Percentiles rank a stretch among this genome's conserved stretches.
phyloP scores from a whole-genome alignment of 2,329 filamentous ascomycete species.

The Penicillium freii region DNA sequence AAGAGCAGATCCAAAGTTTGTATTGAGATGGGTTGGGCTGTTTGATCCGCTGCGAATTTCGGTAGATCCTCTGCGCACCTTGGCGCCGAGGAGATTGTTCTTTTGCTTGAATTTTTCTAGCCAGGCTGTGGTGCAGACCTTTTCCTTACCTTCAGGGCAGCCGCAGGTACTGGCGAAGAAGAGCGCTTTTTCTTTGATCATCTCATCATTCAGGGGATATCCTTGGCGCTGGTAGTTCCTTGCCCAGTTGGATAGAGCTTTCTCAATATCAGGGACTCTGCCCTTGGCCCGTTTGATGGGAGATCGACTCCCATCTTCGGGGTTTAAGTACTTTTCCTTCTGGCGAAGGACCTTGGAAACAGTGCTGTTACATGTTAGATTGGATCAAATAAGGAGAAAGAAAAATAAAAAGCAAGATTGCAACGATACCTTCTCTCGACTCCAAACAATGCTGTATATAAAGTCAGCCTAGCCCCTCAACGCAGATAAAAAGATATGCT shows the following conservation, averaged over 20 bases:
- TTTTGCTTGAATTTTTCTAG: constrained; percentile 95
- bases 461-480: constrained; percentile 18
- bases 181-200: constrained; percentile 78
- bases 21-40: constrained; percentile 57
- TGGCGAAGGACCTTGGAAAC: constrained; percentile 97
- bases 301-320: constrained; percentile 74
- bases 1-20: constrained; percentile 55
- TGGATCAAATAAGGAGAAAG: constrained; percentile 19
- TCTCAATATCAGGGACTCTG: constrained; percentile 86
- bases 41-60: constrained; percentile 65
- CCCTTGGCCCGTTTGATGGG: constrained; percentile 80
- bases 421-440: constrained; percentile 84
- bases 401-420: constrained; percentile 4
- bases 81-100: constrained; percentile 61
- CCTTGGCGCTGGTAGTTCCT: constrained; percentile 77
- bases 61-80: constrained; percentile 53
- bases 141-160: constrained; percentile 68
- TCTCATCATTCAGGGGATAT: constrained; percentile 69
- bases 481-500: constrained; percentile 28
- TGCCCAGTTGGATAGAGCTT: constrained; percentile 83
- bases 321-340: constrained; percentile 88
- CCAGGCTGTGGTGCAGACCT: constrained; percentile 73
- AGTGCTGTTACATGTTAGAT: constrained; percentile 60
- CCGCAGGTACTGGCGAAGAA: constrained; percentile 75
- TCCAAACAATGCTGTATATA: constrained; percentile 71